phyloP scores from a whole-genome alignment of 768 basidiomycete species.

The Phlegmacium glaucopus region DNA sequence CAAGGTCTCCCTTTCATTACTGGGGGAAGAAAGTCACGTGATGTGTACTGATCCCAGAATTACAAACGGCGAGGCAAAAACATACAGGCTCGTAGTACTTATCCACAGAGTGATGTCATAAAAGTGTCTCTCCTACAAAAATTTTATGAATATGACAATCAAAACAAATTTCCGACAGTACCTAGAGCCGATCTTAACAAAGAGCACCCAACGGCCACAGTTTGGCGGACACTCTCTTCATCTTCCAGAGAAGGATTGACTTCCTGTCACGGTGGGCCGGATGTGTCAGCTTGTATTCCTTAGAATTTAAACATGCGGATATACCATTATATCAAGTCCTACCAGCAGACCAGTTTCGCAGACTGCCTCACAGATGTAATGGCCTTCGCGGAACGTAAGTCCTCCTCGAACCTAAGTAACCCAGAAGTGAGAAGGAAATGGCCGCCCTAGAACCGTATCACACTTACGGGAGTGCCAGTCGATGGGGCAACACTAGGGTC shows the following conservation, averaged over 20 bases:
- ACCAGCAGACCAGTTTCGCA: conserved; percentile 92
- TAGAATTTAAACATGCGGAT: conserved; percentile 18
- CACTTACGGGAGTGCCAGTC: conserved; percentile 84
- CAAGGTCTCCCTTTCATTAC: no score
- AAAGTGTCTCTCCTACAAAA: conserved; percentile 39
- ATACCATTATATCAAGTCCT: conserved; percentile 89
- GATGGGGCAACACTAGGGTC: conserved; percentile 97
- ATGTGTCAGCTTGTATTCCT: conserved; percentile 3
- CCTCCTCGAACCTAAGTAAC: conserved; percentile 78
- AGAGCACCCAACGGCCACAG: conserved; percentile 87
- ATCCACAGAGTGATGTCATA: conserved; percentile 20
- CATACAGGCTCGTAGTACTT: not conserved
- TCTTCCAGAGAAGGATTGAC: conserved; percentile 95
- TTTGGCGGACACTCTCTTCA: conserved; percentile 71
- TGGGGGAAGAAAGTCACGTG: no score
- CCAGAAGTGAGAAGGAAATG: conserved; percentile 3
- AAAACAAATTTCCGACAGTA: conserved; percentile 3
- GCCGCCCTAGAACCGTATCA: not conserved
- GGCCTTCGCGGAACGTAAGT: conserved; percentile 95
- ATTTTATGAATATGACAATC: conserved; percentile 6
- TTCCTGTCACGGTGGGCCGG: conserved; percentile 48
- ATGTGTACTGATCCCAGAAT: no score
- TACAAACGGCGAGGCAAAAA: no score
- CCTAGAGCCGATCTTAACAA: conserved; percentile 81
- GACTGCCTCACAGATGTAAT: conserved; percentile 93